Base-by-base conservation (phyloP, 1,284 basidiomycete species). In the Heliocybe sulcata region DNA sequence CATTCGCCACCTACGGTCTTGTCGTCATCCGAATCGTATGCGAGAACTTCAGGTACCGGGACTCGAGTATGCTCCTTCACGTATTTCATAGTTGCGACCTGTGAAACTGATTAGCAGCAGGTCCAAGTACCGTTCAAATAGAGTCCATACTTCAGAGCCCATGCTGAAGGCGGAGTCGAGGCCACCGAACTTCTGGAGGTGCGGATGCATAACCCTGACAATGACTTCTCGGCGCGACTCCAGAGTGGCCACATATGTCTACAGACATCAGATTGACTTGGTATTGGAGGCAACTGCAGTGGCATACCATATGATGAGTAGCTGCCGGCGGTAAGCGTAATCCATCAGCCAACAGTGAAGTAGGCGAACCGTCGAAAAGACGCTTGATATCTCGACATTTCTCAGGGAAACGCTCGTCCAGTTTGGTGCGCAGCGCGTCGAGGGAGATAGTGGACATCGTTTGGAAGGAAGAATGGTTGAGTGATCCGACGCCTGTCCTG, bases 41-140 rank as follows among this genome's bases (percentile, higher is more conserved):
- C 50, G 20, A 55, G 51, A 25, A 59, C 54, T 6, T 49, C 54
- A n/a, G 58, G 58, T 26, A 59, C 53, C 12, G 58, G 58, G 33
- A 59, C 54, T 2, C 45, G 48, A 27, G 58, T 59, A 35, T 54
- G 54, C 25, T 33, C 14, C 38, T 45, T 53, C 27, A 59, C 45
- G 35, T 52, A 59, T 14, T 35, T 20, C 47, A 59, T 54, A 29
- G 58, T 59, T 2, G 58, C 56, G 25, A 51, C 48, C 31, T 45
- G 51, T 31, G 20, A 19, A 52, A 11, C 10, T n/a, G n/a, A n/a
- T 31, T 16, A 42, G 38, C 4, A 20, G 38, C 4, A 42, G 16
- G 16, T 16, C 4, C 29, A 31, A 42, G 16, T 42, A 20, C 8
- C 38, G 4, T 8, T 16, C 6, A 6, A 6, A 16, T 42, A 20